Evolutionary conservation across 257 asterid genomes (phyloP).

Genomic region (Pogostemon cablin): DNA sequence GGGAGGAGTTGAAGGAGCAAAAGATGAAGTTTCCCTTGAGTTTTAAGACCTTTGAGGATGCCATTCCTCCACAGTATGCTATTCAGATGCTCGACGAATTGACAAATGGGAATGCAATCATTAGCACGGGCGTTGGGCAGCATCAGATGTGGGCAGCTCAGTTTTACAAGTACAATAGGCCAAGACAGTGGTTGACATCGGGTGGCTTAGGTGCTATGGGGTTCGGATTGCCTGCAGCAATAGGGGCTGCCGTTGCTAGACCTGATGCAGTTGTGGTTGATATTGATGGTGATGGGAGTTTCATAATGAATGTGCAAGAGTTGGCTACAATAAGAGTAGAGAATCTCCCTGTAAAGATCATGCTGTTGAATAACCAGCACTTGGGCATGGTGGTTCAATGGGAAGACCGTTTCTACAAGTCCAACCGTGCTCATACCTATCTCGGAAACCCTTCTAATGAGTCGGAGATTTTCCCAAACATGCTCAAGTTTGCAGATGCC

Average conservation of each 20-base stretch:
- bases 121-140: constrained; percentile 85
- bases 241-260: constrained; percentile 82
- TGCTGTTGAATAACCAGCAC: constrained; percentile 80
- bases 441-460: constrained; percentile 74
- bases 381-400: constrained; percentile 91
- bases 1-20: constrained; percentile 64
- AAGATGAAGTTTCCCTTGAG: constrained; percentile 53
- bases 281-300: constrained; percentile 91
- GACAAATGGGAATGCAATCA: constrained; percentile 69
- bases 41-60: constrained; percentile 61
- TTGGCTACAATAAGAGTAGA: constrained; percentile 73
- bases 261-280: constrained; percentile 76
- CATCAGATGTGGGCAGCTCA: constrained; percentile 98
- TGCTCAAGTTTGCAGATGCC: constrained; percentile 80
- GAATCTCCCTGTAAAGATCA: constrained; percentile 74
- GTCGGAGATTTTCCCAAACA: constrained; percentile 61
- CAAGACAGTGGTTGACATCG: constrained; percentile 78
- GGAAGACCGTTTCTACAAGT: constrained; percentile 85
- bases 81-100: constrained; percentile 76
- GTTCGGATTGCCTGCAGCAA: constrained; percentile 83
- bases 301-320: constrained; percentile 85
- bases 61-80: constrained; percentile 82
- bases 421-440: constrained; percentile 79
- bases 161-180: constrained; percentile 69
- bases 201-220: constrained; percentile 92